phyloP scores from a whole-genome alignment of 352 stramenopile genomes.

The Globisporangium okanoganense region DNA sequence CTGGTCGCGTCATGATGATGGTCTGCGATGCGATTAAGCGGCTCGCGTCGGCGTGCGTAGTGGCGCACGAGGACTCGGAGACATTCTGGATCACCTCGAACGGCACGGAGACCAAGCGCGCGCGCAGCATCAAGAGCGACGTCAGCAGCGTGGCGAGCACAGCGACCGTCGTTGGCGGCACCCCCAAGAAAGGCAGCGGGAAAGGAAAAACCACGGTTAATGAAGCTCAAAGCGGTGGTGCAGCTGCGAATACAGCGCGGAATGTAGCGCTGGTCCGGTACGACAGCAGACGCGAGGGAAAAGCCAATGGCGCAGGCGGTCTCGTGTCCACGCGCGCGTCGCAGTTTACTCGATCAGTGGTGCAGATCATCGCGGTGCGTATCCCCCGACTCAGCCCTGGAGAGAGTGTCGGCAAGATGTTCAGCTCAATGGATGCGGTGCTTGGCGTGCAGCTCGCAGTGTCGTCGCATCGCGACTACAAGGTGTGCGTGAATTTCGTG shows the following conservation, averaged over 20 bases:
- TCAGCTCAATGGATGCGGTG: constrained; percentile 41
- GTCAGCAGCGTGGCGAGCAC: constrained; percentile 1
- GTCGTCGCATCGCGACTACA: constrained; percentile 57
- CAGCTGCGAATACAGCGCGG: not conserved
- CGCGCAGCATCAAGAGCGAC: constrained; percentile 11
- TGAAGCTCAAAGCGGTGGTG: not conserved
- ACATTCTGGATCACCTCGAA: constrained; percentile 21
- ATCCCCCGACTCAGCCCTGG: constrained; percentile 24
- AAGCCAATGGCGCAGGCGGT: constrained; percentile 2
- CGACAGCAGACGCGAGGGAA: constrained; percentile 17
- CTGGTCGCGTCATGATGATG: constrained; percentile 18
- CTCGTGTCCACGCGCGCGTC: constrained; percentile 14
- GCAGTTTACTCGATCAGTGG: constrained; percentile 46
- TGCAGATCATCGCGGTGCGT: constrained; percentile 43
- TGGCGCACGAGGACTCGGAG: constrained; percentile 29
- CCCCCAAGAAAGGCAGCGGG: not conserved
- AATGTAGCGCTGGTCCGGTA: constrained; percentile 6
- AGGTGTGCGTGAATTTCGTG: constrained; percentile 66
- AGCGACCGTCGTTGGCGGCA: not conserved
- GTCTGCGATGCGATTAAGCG: constrained; percentile 42
- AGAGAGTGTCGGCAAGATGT: constrained; percentile 35
- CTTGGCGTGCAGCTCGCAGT: constrained; percentile 57
- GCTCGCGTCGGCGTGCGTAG: constrained; percentile 33
- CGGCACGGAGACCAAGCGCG: constrained; percentile 26
- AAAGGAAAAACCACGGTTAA: not conserved